phyloP scores from a whole-genome alignment of 2,329 filamentous ascomycete species.

The Pseudovirgaria hyperparasitica region DNA sequence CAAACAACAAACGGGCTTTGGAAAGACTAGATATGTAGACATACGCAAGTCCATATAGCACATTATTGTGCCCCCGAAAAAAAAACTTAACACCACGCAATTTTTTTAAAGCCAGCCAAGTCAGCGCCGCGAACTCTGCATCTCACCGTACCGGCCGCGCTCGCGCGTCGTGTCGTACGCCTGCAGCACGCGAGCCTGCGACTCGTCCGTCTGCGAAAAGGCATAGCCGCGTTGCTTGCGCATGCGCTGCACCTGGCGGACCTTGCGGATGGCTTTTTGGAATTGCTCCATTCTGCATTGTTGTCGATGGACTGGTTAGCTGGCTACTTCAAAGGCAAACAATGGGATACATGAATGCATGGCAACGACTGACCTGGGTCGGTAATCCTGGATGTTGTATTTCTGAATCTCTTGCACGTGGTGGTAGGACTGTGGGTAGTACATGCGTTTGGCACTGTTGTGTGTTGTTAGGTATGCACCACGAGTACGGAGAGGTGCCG shows the following conservation, averaged over 20 bases:
- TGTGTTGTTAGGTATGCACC: slow-evolving; percentile 6
- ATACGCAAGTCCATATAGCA: no score
- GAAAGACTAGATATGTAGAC: no score
- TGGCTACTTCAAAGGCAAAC: neutral
- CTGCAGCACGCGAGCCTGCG: slow-evolving; percentile 86
- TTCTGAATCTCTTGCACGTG: slow-evolving; percentile 99
- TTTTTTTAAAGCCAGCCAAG: neutral
- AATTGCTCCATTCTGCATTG: slow-evolving; percentile 89
- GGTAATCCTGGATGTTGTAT: slow-evolving; percentile 98
- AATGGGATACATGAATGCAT: neutral
- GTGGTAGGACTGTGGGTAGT: slow-evolving; percentile 88
- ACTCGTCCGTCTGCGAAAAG: slow-evolving; percentile 95
- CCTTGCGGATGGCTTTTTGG: slow-evolving; percentile 97
- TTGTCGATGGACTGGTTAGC: slow-evolving; percentile 3
- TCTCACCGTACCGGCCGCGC: slow-evolving; percentile 88
- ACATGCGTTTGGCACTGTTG: slow-evolving; percentile 74
- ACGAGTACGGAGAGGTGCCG: neutral
- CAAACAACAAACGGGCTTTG: no score
- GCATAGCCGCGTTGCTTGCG: slow-evolving; percentile 97
- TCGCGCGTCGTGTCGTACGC: slow-evolving; percentile 94
- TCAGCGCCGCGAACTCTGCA: slow-evolving; percentile 49
- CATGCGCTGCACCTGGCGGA: slow-evolving; percentile 96
- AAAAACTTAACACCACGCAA: no score
- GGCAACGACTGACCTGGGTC: slow-evolving; percentile 59
- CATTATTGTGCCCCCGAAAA: no score